A percentile compares a stretch with the other conserved stretches of the same genome.
These are phyloP conservation scores for Acanthamoeba culbertsoni DNA, from an alignment of 208 protist genomes.

Conservation along the genomic window DNA sequence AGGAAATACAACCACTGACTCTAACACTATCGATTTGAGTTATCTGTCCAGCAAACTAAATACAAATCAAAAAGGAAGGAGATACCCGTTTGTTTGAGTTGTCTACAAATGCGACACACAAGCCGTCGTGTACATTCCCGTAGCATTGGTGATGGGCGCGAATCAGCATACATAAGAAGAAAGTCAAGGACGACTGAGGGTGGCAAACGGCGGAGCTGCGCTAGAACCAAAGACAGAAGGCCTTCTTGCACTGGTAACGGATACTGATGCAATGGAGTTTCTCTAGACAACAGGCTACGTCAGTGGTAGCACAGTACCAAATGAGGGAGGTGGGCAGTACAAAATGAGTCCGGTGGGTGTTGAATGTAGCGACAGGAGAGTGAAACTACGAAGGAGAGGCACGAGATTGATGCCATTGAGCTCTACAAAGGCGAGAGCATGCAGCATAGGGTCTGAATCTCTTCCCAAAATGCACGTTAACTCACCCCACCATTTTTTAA, in stretches of 20 bases:
- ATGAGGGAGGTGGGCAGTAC: neutral
- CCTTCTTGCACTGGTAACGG: neutral
- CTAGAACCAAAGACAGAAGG: neutral
- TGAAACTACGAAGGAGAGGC: neutral
- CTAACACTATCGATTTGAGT: neutral
- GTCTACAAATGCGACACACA: neutral
- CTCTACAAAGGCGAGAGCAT: neutral
- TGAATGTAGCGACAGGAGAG: neutral
- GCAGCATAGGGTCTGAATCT: neutral
- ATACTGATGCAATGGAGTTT: neutral
- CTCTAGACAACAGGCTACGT: neutral
- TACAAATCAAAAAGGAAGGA: neutral
- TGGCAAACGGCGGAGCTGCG: neutral
- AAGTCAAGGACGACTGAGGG: neutral
- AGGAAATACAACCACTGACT: neutral
- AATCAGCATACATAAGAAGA: neutral
- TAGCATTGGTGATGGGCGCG: neutral
- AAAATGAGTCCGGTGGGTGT: neutral
- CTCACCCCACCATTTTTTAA: slow-evolving; percentile 23
- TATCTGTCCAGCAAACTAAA: neutral
- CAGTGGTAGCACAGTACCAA: neutral
- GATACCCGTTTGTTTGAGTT: too few species aligned
- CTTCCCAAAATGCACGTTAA: neutral
- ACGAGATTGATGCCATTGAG: neutral
- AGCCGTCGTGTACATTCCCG: neutral